These are phyloP conservation scores for Yamadazyma sp. DNA, from an alignment of 1,139 yeast species.

Conservation along the genomic window DNA sequence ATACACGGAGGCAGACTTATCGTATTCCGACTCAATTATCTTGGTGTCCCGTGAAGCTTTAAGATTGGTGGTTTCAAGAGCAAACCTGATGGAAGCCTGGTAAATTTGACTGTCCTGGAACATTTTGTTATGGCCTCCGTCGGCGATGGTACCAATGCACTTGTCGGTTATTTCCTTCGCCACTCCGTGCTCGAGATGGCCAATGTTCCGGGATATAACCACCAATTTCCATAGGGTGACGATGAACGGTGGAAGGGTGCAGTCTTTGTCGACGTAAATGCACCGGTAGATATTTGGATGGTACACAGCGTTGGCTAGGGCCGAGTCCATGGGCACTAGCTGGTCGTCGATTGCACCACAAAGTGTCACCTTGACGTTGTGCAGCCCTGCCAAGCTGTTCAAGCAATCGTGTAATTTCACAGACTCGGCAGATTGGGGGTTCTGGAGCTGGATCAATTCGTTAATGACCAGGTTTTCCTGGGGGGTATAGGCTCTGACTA, in stretches of 20 bases:
- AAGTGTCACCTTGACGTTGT: slow-evolving; percentile 51
- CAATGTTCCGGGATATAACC: slow-evolving; percentile 38
- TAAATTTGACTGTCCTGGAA: slow-evolving; percentile 27
- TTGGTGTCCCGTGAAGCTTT: slow-evolving; percentile 15
- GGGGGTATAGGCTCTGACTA: slow-evolving; percentile 45
- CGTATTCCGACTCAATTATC: slow-evolving; percentile 10
- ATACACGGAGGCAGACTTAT: slow-evolving; percentile 16
- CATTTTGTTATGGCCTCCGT: slow-evolving; percentile 33
- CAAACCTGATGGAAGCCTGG: slow-evolving; percentile 29
- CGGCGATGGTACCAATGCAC: slow-evolving; percentile 24
- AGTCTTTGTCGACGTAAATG: slow-evolving; percentile 26
- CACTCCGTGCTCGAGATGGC: slow-evolving; percentile 34
- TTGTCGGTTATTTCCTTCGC: slow-evolving; percentile 32
- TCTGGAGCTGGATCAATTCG: slow-evolving; percentile 50
- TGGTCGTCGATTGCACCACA: slow-evolving; percentile 65
- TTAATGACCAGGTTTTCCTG: slow-evolving; percentile 49
- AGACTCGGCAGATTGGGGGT: slow-evolving; percentile 33
- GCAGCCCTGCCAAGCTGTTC: slow-evolving; percentile 26
- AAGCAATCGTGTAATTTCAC: slow-evolving; percentile 28
- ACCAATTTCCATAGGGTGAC: slow-evolving; percentile 32
- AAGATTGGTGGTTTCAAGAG: slow-evolving; percentile 39
- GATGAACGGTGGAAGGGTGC: slow-evolving; percentile 32
- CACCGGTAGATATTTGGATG: slow-evolving; percentile 59
- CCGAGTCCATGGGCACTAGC: slow-evolving; percentile 66
- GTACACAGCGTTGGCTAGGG: slow-evolving; percentile 41